Conservation (phyloP, 202 grass and related monocot species). For the Zizania palustris region DNA sequence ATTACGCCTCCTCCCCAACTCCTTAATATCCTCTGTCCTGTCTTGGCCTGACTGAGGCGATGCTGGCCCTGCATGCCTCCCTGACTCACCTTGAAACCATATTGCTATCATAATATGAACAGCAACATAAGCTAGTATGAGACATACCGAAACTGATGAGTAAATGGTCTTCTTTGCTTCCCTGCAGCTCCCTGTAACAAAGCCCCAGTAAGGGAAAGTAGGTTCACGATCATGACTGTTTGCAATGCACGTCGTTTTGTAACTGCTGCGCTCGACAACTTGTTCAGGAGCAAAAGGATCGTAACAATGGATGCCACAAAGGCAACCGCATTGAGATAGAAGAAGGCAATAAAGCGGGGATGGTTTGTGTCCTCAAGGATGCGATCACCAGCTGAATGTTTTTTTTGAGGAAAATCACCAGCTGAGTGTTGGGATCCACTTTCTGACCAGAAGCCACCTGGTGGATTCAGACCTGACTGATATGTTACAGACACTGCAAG, state of each 20-base stretch:
- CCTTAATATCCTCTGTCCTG: constrained; percentile 2
- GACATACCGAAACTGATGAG: constrained; percentile 35
- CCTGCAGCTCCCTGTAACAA: constrained; percentile 49
- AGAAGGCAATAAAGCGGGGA: constrained; percentile 48
- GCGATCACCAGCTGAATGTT: constrained; percentile 49
- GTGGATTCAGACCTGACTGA: constrained; percentile 55
- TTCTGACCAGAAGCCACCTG: constrained; percentile 52
- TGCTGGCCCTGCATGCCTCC: neutral
- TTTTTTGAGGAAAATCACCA: constrained; percentile 9
- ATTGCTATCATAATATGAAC: constrained; percentile 36
- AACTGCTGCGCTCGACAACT: constrained; percentile 16
- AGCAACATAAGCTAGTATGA: constrained; percentile 52
- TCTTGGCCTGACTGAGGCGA: neutral
- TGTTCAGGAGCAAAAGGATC: constrained; percentile 59
- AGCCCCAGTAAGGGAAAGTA: constrained; percentile 57
- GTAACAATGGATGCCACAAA: constrained; percentile 62
- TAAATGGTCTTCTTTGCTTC: constrained; percentile 28
- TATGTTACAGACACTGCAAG: constrained; percentile 51
- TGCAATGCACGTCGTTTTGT: constrained; percentile 43
- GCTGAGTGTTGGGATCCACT: neutral
- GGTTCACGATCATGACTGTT: constrained; percentile 47
- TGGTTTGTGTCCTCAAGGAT: constrained; percentile 58
- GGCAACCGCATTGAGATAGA: constrained; percentile 54
- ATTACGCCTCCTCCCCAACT: constrained; percentile 32
- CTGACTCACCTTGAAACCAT: neutral